Conservation (phyloP, 257 asterid species). For the Jasminum sambac region DNA sequence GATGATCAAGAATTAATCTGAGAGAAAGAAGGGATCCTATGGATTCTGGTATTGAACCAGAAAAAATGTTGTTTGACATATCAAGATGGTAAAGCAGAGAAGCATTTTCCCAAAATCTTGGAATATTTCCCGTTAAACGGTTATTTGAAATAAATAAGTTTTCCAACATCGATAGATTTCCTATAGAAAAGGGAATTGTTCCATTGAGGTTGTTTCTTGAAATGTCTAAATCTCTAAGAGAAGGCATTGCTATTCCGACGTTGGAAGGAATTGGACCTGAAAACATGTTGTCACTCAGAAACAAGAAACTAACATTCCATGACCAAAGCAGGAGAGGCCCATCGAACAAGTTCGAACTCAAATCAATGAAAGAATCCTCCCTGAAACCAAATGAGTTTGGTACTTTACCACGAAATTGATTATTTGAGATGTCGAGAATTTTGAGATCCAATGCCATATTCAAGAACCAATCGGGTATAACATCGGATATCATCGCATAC, state of each 20-base stretch:
- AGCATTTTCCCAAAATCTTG: slow-evolving; percentile 26
- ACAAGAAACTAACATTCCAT: too few relatives aligned
- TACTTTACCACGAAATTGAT: slow-evolving; percentile 31
- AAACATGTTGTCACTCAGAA: too few relatives aligned
- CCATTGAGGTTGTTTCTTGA: too few relatives aligned
- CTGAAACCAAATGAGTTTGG: slow-evolving; percentile 25
- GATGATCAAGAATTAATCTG: slow-evolving; percentile 26
- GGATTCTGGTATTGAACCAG: slow-evolving; percentile 36
- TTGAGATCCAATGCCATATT: slow-evolving; percentile 27
- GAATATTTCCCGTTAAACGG: slow-evolving; percentile 28
- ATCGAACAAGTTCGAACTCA: too few relatives aligned
- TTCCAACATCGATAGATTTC: slow-evolving; percentile 20
- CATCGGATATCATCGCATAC: slow-evolving; percentile 26
- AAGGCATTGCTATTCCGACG: too few relatives aligned
- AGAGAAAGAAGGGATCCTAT: slow-evolving; percentile 25
- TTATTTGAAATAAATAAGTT: slow-evolving; percentile 31
- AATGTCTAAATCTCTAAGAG: too few relatives aligned
- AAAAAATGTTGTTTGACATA: slow-evolving; percentile 30
- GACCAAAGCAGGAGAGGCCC: too few relatives aligned
- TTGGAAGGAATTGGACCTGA: too few relatives aligned
- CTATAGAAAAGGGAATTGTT: slow-evolving; percentile 22
- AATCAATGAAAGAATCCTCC: slow-evolving; percentile 16
- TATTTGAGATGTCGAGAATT: slow-evolving; percentile 29
- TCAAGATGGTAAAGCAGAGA: slow-evolving; percentile 29
- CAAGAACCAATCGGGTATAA: slow-evolving; percentile 37